Evolutionary conservation across 176 grass and related monocot genomes (phyloP), one percentile per base, ranked within the genome.

Genomic region (Oryza rufipogon): DNA sequence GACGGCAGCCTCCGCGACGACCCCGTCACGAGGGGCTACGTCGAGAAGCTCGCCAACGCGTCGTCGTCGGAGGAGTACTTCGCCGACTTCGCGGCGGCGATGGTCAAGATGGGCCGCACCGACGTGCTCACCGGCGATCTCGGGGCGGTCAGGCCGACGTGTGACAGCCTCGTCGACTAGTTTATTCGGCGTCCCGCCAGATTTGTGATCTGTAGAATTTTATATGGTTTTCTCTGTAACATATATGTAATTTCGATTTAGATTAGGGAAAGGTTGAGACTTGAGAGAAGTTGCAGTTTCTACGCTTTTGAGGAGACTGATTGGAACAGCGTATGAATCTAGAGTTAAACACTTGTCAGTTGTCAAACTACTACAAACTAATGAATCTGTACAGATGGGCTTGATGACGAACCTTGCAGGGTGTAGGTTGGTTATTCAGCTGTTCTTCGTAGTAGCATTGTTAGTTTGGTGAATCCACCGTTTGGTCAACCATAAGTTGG

Each of bases 81-180:
- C 58, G 11, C 2, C 4, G 90, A 92, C 49, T 92, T 92, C 38
- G 78, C 77, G 0, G 67, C 8, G 22, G 86, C 90, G 0, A 92
- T 92, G 90, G 22, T 92, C 78, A 87, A 89, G 81, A 85, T 92
- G 90, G 90, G 90, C 15, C 86, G 90, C 74, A 92, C 84, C 77
- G 83, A 89, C 56, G 90, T 92, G 78, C 90, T 92, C 41, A 22
- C 66, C 70, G 83, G 20, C 49, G 4, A 19, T 4, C 79, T 28
- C 0, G 90, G 90, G 16, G 84, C 78, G 79, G 71, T 92, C 74
- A 86, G 90, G 79, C 13, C 49, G 0, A 83, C 75, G 1, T 92
- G 90, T 4, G 90, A 61, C 68, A 2, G 75, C 77, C 86, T 89
- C 83, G 79, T 89, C 46, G 90, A 89, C 78, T 92, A 89, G 54